Percentiles rank a stretch among this genome's conserved stretches.
phyloP scores from a whole-genome alignment of 768 basidiomycete species.

The Trametes gibbosa region DNA sequence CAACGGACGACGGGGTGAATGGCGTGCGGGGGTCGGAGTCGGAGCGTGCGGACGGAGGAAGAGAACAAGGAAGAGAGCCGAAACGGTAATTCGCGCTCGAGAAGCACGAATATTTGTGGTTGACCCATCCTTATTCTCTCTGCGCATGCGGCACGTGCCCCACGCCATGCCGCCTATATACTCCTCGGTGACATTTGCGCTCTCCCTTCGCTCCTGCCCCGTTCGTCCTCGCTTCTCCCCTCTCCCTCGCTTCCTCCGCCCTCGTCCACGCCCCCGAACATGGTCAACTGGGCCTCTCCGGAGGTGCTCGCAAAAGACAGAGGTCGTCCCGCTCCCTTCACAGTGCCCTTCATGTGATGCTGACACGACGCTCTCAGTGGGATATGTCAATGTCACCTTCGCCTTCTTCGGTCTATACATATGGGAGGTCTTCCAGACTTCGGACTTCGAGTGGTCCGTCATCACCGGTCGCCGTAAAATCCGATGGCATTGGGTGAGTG shows the following conservation, averaged over 20 bases:
- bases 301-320: conserved; percentile 37
- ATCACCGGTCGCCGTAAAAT: conserved; percentile 55
- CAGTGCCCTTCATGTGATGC: not conserved
- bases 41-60: not conserved
- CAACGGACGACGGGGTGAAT: not conserved
- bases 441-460: conserved; percentile 66
- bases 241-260: conserved; percentile 3
- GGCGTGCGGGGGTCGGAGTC: not conserved
- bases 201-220: not conserved
- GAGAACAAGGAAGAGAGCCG: conserved; percentile 12
- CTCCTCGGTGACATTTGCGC: not conserved
- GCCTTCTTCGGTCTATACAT: conserved; percentile 63
- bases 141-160: conserved; percentile 12
- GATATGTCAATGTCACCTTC: conserved; percentile 59
- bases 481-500: conserved; percentile 67
- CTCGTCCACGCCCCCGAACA: conserved; percentile 20
- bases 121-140: too few species aligned
- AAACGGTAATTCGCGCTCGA: not conserved
- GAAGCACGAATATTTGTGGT: too few species aligned
- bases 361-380: conserved; percentile 35
- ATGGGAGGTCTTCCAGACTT: conserved; percentile 66
- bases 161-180: conserved; percentile 11
- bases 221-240: not conserved
- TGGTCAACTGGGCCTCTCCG: conserved; percentile 53
- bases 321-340: not conserved